These are phyloP conservation scores for Mytilinidion resinicola DNA, from an alignment of 495 filamentous ascomycete genomes.

Conservation along the genomic window DNA sequence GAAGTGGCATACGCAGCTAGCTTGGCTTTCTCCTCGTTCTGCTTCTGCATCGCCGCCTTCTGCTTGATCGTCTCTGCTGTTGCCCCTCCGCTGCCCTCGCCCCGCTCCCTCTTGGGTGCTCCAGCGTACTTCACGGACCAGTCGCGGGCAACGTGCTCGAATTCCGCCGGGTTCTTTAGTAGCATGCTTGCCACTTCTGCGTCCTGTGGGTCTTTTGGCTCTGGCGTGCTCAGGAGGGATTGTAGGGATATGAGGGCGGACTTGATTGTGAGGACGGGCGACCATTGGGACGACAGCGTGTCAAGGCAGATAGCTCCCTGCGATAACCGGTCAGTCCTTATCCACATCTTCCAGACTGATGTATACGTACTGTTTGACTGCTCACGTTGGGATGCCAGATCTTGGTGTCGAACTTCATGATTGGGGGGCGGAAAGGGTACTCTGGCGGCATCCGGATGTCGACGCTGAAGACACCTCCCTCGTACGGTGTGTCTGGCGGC, in stretches of 20 bases:
- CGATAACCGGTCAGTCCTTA: conserved; percentile 2
- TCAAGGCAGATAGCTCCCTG: conserved; percentile 97
- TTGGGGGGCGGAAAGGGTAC: conserved; percentile 88
- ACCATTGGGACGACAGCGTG: conserved; percentile 84
- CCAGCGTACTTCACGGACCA: conserved; percentile 84
- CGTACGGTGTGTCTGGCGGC: conserved; percentile 89
- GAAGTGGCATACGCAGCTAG: conserved; percentile 31
- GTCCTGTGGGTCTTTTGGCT: conserved; percentile 95
- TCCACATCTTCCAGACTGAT: background rate
- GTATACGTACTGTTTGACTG: conserved; percentile 74
- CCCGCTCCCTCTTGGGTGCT: conserved; percentile 55
- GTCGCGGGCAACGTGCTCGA: conserved; percentile 75
- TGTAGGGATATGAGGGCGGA: conserved; percentile 88
- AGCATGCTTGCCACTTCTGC: conserved; percentile 93
- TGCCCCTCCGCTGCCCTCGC: conserved; percentile 46
- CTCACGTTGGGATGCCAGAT: conserved; percentile 98
- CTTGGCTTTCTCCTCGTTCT: conserved; percentile 45
- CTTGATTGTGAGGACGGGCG: conserved; percentile 92
- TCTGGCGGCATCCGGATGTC: conserved; percentile 82
- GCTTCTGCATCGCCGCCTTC: conserved; percentile 42
- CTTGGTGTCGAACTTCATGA: conserved; percentile 90
- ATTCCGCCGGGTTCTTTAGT: conserved; percentile 67
- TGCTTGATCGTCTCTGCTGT: conserved; percentile 38
- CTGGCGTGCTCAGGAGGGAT: conserved; percentile 84
- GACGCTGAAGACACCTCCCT: conserved; percentile 75